Conservation (phyloP, 352 stramenopile genomes). For the Phytophthora chlamydospora region DNA sequence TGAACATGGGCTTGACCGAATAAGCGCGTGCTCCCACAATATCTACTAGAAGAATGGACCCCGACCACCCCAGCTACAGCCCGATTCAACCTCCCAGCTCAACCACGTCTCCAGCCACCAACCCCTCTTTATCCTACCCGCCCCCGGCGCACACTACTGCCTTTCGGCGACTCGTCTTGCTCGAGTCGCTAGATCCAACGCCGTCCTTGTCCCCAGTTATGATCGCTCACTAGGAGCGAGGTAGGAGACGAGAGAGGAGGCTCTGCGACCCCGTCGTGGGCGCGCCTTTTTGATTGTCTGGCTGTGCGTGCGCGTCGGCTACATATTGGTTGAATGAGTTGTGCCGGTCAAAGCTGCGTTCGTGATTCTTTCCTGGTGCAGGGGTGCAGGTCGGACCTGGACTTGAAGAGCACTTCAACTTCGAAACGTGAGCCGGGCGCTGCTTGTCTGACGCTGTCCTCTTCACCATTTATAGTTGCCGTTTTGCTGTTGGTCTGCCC, state of each 20-base stretch:
- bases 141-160: slow-evolving; percentile 7
- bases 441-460: neutral
- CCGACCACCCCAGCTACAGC: slow-evolving; percentile 25
- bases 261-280: slow-evolving; percentile 22
- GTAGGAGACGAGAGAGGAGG: slow-evolving; percentile 35
- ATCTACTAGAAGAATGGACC: slow-evolving; percentile 51
- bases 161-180: slow-evolving; percentile 1
- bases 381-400: neutral
- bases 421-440: slow-evolving; percentile 3
- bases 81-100: slow-evolving; percentile 21
- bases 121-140: slow-evolving; percentile 24
- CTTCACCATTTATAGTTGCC: slow-evolving; percentile 30
- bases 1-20: slow-evolving; percentile 89
- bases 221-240: slow-evolving; percentile 38
- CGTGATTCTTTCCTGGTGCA: neutral
- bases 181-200: slow-evolving; percentile 11
- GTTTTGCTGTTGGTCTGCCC: slow-evolving; percentile 5
- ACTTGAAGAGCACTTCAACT: slow-evolving; percentile 21
- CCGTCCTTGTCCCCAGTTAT: slow-evolving; percentile 30
- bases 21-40: slow-evolving; percentile 46
- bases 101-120: slow-evolving; percentile 31
- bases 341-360: slow-evolving; percentile 22
- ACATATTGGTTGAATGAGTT: slow-evolving; percentile 39
- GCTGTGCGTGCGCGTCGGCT: slow-evolving; percentile 32
- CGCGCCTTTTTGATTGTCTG: slow-evolving; percentile 38